Evolutionary conservation across 768 basidiomycete species (phyloP).

Genomic region (Bullera alba): DNA sequence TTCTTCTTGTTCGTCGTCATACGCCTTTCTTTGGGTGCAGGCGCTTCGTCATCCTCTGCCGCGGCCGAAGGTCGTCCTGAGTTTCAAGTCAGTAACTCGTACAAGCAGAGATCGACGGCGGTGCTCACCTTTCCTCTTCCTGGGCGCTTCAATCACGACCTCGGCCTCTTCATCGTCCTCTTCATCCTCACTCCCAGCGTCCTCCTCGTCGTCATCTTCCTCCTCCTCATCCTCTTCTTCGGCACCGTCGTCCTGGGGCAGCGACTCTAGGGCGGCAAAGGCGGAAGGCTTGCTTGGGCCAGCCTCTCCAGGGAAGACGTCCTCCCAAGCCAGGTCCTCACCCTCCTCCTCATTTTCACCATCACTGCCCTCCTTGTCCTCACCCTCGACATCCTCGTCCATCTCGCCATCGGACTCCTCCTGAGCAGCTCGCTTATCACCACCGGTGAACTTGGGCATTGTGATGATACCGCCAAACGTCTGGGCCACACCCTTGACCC

Average conservation of each 20-base stretch:
- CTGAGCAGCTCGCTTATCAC: slow-evolving; percentile 53
- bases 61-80: slow-evolving; percentile 51
- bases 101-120: neutral
- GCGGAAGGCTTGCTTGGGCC: slow-evolving; percentile 45
- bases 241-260: slow-evolving; percentile 33
- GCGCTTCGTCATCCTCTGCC: slow-evolving; percentile 47
- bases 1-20: slow-evolving; percentile 97
- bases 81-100: slow-evolving; percentile 4
- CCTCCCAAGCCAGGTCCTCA: slow-evolving; percentile 65
- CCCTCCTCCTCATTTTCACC: slow-evolving; percentile 43
- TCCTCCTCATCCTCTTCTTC: slow-evolving; percentile 40
- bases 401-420: slow-evolving; percentile 39
- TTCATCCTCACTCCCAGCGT: slow-evolving; percentile 25
- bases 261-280: slow-evolving; percentile 20
- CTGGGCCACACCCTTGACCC: slow-evolving; percentile 64
- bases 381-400: slow-evolving; percentile 28
- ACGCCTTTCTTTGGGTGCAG: slow-evolving; percentile 60
- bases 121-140: slow-evolving; percentile 28
- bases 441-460: slow-evolving; percentile 76
- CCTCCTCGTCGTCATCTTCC: slow-evolving; percentile 24
- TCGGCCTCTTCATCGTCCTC: slow-evolving; percentile 23
- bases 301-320: slow-evolving; percentile 63
- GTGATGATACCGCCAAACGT: slow-evolving; percentile 79
- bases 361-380: slow-evolving; percentile 47
- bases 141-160: slow-evolving; percentile 2